phyloP scores from a whole-genome alignment of 768 basidiomycete genomes.

The Leccinum obscurum region DNA sequence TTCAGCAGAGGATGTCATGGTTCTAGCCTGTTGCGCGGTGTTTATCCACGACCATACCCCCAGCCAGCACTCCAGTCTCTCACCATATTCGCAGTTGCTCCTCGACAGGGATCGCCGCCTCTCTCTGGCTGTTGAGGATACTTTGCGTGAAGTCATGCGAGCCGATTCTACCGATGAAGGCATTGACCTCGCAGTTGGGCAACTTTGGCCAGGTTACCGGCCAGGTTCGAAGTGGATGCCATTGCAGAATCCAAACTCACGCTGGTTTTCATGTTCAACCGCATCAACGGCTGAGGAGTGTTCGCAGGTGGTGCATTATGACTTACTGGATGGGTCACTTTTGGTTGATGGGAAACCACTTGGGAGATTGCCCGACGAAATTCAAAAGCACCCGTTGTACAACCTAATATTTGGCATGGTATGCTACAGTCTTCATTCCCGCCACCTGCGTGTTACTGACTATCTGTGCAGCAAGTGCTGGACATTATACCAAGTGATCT shows the following conservation, averaged over 20 bases:
- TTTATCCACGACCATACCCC: no score
- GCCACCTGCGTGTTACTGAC: neutral
- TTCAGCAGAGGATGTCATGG: no score
- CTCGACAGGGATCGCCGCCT: constrained; percentile 34
- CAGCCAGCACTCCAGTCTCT: no score
- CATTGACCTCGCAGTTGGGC: constrained; percentile 20
- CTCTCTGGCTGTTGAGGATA: constrained; percentile 24
- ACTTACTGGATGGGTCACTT: constrained; percentile 27
- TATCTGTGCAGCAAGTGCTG: constrained; percentile 16
- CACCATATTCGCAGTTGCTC: constrained; percentile 15
- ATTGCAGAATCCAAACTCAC: constrained; percentile 9
- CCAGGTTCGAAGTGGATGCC: constrained; percentile 24
- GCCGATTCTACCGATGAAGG: constrained; percentile 6
- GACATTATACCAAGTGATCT: constrained; percentile 27
- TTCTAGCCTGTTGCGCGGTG: no score
- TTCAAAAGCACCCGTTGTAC: constrained; percentile 23
- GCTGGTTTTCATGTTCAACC: constrained; percentile 27
- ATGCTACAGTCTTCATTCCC: neutral
- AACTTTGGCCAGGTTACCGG: constrained; percentile 30
- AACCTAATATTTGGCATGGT: constrained; percentile 24
- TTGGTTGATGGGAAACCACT: constrained; percentile 30
- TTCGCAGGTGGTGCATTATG: constrained; percentile 24
- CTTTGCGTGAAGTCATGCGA: constrained; percentile 6
- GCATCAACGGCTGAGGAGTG: neutral
- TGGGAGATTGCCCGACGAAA: constrained; percentile 22